Conservation (phyloP, 208 protist genomes). For the Tritrichomonas musculus region DNA sequence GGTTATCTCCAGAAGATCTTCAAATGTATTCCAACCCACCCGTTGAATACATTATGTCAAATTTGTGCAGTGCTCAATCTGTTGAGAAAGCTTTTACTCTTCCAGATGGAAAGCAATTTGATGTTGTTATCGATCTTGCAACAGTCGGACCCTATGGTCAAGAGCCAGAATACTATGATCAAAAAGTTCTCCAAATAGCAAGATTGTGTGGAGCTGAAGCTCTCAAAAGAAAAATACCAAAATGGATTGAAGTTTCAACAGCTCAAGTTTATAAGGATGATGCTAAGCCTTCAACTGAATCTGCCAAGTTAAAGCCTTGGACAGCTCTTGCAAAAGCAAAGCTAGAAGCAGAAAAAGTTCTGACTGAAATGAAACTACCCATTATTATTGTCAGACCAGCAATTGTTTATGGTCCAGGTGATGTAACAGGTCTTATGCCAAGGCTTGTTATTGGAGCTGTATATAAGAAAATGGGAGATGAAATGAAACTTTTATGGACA, state of each 20-base stretch:
- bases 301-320: not conserved
- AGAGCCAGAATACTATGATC: not conserved
- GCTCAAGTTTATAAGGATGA: conserved; percentile 10
- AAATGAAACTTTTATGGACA: conserved; percentile 36
- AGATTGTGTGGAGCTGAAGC: not conserved
- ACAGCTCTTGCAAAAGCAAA: not conserved
- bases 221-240: not conserved
- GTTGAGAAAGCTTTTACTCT: conserved; percentile 13
- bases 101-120: not conserved
- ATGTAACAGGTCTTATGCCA: not conserved
- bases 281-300: not conserved
- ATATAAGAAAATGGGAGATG: not conserved
- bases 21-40: not conserved
- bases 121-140: not conserved
- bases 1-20: not conserved
- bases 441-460: not conserved
- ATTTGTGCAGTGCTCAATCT: not conserved
- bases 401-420: conserved; percentile 23
- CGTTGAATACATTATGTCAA: not conserved
- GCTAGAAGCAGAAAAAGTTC: not conserved
- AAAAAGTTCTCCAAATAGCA: not conserved
- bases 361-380: not conserved
- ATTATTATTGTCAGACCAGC: not conserved
- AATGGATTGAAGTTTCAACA: conserved; percentile 38
- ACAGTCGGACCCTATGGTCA: not conserved